Evolutionary conservation across 306 rosid species (phyloP), one percentile per base, ranked within the genome.

Genomic region (Acacia crassicarpa): DNA sequence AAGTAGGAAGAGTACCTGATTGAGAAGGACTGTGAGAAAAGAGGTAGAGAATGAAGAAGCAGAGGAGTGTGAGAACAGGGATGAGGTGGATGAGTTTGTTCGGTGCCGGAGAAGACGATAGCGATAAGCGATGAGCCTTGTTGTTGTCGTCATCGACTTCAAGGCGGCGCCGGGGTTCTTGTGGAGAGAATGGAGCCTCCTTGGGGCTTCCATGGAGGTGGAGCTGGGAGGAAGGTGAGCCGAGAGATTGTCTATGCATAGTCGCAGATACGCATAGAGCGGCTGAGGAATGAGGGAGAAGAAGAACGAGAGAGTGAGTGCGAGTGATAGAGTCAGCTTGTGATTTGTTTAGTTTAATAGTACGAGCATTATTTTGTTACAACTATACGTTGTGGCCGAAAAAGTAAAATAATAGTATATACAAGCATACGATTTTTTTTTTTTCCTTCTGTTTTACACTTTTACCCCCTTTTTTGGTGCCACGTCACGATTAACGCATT

Each of bases 201-300:
- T 82, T 87, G 14, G 83, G 67, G 53, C 85, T 90, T 71, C 91
- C 89, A 85, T 88, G 88, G 85, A 84, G 56, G 79, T 88, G 90
- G 82, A 83, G 87, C 90, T 91, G 88, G 22, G 90, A 84, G 56
- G 77, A 83, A 38, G 95, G 90, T 5, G 95, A 91, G 51, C 93
- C 93, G 22, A 91, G 86, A 49, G 95, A 91, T 78, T 89, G 93
- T 27, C 95, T 83, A 45, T 91, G 95, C 93, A 91, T 91, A 74
- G 67, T 74, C 6, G 61, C 63, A 9, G 38, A 15, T 0, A 15
- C 4, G 30, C 75, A 25, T 8, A 16, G 8, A 72, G 62, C 15
- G 43, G 61, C 43, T 3, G 62, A 27, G 44, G 22, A n/a, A 25
- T 8, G 43, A 48, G 25, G 44, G 4, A 16, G 63, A n/a, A 23